These are phyloP conservation scores for Neonectria punicea DNA, from an alignment of 2,329 filamentous ascomycete genomes.

Conservation along the genomic window DNA sequence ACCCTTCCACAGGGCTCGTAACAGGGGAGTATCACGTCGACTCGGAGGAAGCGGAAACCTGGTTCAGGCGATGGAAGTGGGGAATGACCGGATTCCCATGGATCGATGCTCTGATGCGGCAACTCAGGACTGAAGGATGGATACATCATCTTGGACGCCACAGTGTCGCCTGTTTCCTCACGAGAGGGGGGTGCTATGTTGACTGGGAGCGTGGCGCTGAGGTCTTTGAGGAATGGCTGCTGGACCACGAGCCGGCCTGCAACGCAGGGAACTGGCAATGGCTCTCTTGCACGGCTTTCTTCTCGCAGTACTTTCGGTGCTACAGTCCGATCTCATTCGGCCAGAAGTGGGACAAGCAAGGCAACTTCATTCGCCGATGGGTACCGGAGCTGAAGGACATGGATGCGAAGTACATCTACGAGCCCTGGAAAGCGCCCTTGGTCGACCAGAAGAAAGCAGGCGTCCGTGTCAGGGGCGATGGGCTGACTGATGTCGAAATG, in stretches of 20 bases:
- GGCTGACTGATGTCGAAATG: constrained; percentile 53
- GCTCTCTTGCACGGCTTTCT: constrained; percentile 81
- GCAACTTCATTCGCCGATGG: constrained; percentile 71
- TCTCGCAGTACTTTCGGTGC: constrained; percentile 75
- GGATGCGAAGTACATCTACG: constrained; percentile 78
- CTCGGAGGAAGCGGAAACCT: constrained; percentile 67
- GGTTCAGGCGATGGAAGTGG: constrained; percentile 75
- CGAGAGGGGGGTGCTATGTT: constrained; percentile 80
- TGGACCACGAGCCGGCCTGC: constrained; percentile 80
- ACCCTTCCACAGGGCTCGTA: constrained; percentile 55
- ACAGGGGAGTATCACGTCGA: constrained; percentile 74
- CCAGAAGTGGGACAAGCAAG: constrained; percentile 79
- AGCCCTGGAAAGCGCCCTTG: constrained; percentile 80
- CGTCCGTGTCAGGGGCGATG: constrained; percentile 68
- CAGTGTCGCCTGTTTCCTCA: constrained; percentile 84
- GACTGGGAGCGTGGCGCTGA: constrained; percentile 83
- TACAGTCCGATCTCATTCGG: constrained; percentile 78
- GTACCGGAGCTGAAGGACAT: constrained; percentile 73
- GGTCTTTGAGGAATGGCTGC: constrained; percentile 79
- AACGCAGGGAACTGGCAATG: constrained; percentile 84
- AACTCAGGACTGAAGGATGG: constrained; percentile 78
- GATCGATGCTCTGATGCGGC: constrained; percentile 84
- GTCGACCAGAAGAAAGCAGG: constrained; percentile 75
- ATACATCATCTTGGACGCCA: constrained; percentile 83
- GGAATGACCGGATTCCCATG: constrained; percentile 81